These are phyloP conservation scores for Phoma sp. DNA, from an alignment of 2,329 filamentous ascomycete species.

Conservation along the genomic window DNA sequence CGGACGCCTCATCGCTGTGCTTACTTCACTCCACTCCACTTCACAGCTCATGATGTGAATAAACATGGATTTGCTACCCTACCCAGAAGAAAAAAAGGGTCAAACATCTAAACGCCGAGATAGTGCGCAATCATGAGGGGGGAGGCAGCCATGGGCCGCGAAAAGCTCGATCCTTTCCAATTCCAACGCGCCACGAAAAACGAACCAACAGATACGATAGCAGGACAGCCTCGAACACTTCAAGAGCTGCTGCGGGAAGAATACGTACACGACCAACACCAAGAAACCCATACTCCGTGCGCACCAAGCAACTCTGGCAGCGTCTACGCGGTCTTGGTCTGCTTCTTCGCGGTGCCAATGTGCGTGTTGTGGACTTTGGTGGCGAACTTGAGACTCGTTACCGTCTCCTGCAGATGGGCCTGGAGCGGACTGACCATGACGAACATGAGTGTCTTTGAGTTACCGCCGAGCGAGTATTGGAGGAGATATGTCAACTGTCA, in stretches of 20 bases:
- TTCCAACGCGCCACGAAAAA: neutral
- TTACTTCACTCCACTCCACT: neutral
- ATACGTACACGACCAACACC: conserved; percentile 13
- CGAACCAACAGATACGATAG: conserved; percentile 7
- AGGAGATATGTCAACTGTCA: conserved; percentile 83
- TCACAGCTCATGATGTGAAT: neutral
- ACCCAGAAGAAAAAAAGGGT: neutral
- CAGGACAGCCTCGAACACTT: conserved; percentile 17
- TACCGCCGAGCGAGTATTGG: conserved; percentile 92
- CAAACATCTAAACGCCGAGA: conserved; percentile 3
- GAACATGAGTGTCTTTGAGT: conserved; percentile 98
- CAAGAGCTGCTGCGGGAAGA: conserved; percentile 11
- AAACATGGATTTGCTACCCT: conserved; percentile 12
- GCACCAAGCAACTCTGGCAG: neutral
- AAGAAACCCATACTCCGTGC: neutral
- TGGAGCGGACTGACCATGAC: conserved; percentile 96
- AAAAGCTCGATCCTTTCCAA: neutral
- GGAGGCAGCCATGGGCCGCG: conserved; percentile 9
- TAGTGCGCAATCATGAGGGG: conserved; percentile 1
- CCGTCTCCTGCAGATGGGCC: conserved; percentile 87
- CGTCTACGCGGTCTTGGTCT: conserved; percentile 60
- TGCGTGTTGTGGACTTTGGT: conserved; percentile 95
- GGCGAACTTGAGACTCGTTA: conserved; percentile 94
- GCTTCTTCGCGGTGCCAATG: conserved; percentile 84
- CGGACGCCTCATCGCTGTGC: no score